Conservation (phyloP, 2,329 filamentous ascomycete genomes). For the Penicillium sp. region DNA sequence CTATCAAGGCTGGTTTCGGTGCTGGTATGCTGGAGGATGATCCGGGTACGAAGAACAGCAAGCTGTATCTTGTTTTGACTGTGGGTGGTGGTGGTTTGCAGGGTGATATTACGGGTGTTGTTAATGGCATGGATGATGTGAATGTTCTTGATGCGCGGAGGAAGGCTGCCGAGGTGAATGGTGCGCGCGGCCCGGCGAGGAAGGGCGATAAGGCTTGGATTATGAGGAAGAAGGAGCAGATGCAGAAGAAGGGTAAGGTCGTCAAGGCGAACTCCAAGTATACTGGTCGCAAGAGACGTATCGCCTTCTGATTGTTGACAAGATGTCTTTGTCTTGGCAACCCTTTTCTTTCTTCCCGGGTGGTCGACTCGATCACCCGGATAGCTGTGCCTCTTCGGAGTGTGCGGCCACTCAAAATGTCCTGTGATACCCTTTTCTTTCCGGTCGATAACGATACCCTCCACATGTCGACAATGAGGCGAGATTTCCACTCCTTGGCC, state of each 20-base stretch:
- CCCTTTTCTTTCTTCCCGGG: neutral
- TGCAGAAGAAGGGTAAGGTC: slow-evolving; percentile 92
- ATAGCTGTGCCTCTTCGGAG: neutral
- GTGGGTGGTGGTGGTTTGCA: slow-evolving; percentile 73
- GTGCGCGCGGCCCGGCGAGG: slow-evolving; percentile 52
- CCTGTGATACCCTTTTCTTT: slow-evolving; percentile 15
- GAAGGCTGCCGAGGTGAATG: slow-evolving; percentile 51
- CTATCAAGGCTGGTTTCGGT: slow-evolving; percentile 92
- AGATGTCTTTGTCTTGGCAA: slow-evolving; percentile 3
- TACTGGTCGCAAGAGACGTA: slow-evolving; percentile 84
- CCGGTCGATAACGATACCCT: slow-evolving; percentile 2
- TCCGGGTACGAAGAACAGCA: slow-evolving; percentile 92
- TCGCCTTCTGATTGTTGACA: slow-evolving; percentile 69
- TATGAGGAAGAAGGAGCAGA: slow-evolving; percentile 77
- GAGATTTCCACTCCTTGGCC: neutral
- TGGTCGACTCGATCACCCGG: slow-evolving; percentile 3
- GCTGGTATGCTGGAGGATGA: slow-evolving; percentile 95
- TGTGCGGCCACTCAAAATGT: neutral
- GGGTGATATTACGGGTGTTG: slow-evolving; percentile 85
- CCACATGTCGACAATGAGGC: neutral
- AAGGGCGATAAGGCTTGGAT: slow-evolving; percentile 61
- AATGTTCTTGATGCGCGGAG: slow-evolving; percentile 76
- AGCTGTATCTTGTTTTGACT: slow-evolving; percentile 93
- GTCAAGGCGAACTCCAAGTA: slow-evolving; percentile 94
- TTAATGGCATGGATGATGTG: slow-evolving; percentile 86